Evolutionary conservation across 2,329 filamentous ascomycete species (phyloP).

Genomic region (Thelonectria discophora): DNA sequence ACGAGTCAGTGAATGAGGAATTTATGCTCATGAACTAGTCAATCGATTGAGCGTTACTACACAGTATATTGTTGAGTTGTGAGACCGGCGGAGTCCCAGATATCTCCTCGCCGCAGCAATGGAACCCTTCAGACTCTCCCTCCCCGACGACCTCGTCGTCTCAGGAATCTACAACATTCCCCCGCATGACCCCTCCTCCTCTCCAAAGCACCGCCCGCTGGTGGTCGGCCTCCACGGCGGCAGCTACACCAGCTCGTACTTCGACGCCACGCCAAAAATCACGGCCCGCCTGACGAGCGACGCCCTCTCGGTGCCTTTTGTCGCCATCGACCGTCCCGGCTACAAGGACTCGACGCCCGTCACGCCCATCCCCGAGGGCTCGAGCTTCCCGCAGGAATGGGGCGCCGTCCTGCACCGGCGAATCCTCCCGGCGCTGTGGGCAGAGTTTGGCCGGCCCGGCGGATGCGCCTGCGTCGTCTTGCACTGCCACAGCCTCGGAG

Average conservation of each 20-base stretch:
- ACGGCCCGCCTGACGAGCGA: slow-evolving; percentile 28
- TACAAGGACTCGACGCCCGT: slow-evolving; percentile 32
- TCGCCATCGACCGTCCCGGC: slow-evolving; percentile 36
- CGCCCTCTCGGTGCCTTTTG: slow-evolving; percentile 30
- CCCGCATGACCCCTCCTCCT: neutral
- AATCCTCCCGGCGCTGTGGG: slow-evolving; percentile 34
- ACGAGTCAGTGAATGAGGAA: neutral
- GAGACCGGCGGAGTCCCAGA: neutral
- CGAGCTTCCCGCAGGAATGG: slow-evolving; percentile 33
- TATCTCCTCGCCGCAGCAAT: slow-evolving; percentile 16
- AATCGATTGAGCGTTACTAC: neutral
- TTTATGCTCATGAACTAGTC: neutral
- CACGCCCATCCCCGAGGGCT: slow-evolving; percentile 24
- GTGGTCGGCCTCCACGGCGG: slow-evolving; percentile 36
- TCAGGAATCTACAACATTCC: slow-evolving; percentile 34
- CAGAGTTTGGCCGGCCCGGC: slow-evolving; percentile 25
- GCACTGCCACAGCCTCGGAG: slow-evolving; percentile 33
- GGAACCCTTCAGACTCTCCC: slow-evolving; percentile 27
- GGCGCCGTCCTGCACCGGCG: slow-evolving; percentile 24
- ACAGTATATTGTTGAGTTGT: too few species aligned
- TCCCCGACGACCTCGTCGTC: slow-evolving; percentile 23
- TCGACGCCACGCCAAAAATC: slow-evolving; percentile 30
- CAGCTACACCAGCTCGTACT: slow-evolving; percentile 34
- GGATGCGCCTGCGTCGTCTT: slow-evolving; percentile 31
- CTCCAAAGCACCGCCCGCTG: slow-evolving; percentile 26